phyloP scores from a whole-genome alignment of 495 filamentous ascomycete genomes.

The Poronia punctata region DNA sequence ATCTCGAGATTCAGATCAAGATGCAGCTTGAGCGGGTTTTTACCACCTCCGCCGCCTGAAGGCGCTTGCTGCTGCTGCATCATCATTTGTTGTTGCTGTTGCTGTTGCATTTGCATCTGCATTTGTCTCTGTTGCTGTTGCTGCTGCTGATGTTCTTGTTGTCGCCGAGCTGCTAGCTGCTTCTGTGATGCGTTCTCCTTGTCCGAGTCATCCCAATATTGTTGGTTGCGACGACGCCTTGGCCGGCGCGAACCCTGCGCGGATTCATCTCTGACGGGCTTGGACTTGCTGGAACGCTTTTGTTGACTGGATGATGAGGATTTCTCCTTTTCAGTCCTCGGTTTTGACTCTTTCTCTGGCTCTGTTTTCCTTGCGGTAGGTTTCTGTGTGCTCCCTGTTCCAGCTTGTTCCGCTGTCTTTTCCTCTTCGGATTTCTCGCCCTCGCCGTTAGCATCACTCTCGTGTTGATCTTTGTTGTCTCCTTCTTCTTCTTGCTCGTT shows the following conservation, averaged over 20 bases:
- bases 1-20: conserved; percentile 84
- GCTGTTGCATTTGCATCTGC: too few relatives aligned
- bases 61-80: conserved; percentile 40
- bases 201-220: conserved; percentile 16
- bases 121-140: conserved; percentile 36
- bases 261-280: conserved; percentile 18
- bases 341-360: conserved; percentile 37
- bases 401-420: background rate
- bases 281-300: conserved; percentile 4
- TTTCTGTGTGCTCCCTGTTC: background rate
- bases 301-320: too few relatives aligned
- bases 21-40: conserved; percentile 65
- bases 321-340: conserved; percentile 27
- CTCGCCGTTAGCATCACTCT: conserved; percentile 5
- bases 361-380: conserved; percentile 10
- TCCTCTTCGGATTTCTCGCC: background rate
- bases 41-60: conserved; percentile 34
- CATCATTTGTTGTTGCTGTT: conserved; percentile 17
- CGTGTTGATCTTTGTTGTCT: background rate
- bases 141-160: conserved; percentile 11
- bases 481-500: conserved; percentile 4
- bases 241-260: conserved; percentile 20
- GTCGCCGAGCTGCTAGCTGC: conserved; percentile 16
- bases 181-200: conserved; percentile 19
- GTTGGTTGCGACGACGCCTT: conserved; percentile 23